Conservation (phyloP, 345 rosid genomes). For the Arabidopsis suecica region DNA sequence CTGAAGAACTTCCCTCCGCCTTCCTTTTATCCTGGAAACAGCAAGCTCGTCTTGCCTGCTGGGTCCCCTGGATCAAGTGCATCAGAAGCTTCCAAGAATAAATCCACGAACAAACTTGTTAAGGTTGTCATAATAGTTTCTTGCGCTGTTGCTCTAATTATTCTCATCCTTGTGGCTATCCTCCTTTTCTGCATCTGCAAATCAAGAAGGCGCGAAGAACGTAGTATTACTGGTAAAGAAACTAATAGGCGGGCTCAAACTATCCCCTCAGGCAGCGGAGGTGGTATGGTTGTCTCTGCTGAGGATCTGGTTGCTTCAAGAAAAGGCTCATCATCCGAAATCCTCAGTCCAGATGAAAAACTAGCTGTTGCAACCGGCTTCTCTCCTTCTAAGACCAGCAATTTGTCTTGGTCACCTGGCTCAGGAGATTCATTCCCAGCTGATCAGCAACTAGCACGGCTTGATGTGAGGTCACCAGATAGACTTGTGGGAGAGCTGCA, state of each 20-base stretch:
- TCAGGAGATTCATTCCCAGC: slow-evolving; percentile 91
- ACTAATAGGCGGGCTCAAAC: slow-evolving; percentile 50
- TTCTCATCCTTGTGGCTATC: slow-evolving; percentile 78
- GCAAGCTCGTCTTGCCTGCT: slow-evolving; percentile 59
- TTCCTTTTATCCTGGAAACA: slow-evolving; percentile 90
- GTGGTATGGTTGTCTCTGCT: slow-evolving; percentile 77
- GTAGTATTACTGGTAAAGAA: slow-evolving; percentile 53
- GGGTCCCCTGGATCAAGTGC: slow-evolving; percentile 54
- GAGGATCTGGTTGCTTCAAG: slow-evolving; percentile 78
- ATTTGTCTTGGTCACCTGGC: slow-evolving; percentile 87
- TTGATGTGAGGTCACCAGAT: slow-evolving; percentile 94
- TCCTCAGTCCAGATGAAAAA: slow-evolving; percentile 83
- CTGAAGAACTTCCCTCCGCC: slow-evolving; percentile 73
- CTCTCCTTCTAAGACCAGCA: slow-evolving; percentile 90
- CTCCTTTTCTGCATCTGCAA: slow-evolving; percentile 64
- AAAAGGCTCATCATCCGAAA: slow-evolving; percentile 84
- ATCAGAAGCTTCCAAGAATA: slow-evolving; percentile 57
- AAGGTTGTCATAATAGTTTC: slow-evolving; percentile 77
- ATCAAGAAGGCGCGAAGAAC: slow-evolving; percentile 60
- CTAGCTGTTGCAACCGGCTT: slow-evolving; percentile 63
- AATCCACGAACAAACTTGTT: slow-evolving; percentile 56
- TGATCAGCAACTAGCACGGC: slow-evolving; percentile 73
- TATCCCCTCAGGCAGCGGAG: slow-evolving; percentile 66
- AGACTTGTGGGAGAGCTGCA: slow-evolving; percentile 85
- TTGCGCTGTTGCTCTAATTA: slow-evolving; percentile 69